Conservation (phyloP, 2,329 filamentous ascomycete species). For the Hypoxylon sp. region DNA sequence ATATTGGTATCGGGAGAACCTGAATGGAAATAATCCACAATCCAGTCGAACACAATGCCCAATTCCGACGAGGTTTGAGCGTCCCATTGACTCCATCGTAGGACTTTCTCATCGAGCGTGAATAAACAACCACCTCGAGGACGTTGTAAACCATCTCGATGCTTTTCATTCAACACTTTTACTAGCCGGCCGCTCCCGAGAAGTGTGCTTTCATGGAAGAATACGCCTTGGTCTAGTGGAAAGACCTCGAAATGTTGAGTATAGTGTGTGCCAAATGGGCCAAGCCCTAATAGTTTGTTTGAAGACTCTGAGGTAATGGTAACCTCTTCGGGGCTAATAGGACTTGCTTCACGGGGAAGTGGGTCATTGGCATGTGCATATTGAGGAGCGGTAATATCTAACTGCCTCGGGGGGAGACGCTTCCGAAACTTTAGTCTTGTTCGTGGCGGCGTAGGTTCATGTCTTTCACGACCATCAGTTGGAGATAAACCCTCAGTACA, state of each 20-base stretch:
- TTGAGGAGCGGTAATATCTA: slow-evolving; percentile 65
- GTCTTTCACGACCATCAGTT: slow-evolving; percentile 7
- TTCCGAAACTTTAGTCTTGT: slow-evolving; percentile 55
- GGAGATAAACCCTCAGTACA: slow-evolving; percentile 6
- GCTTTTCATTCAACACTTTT: slow-evolving; percentile 52
- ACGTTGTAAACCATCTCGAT: slow-evolving; percentile 48
- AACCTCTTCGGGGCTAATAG: slow-evolving; percentile 30
- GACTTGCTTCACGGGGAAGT: slow-evolving; percentile 51
- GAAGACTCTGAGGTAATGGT: slow-evolving; percentile 37
- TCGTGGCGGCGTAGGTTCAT: slow-evolving; percentile 3
- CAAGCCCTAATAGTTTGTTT: slow-evolving; percentile 64
- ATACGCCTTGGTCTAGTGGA: slow-evolving; percentile 66
- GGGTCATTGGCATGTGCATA: slow-evolving; percentile 67
- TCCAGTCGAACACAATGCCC: slow-evolving; percentile 70
- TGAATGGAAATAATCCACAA: slow-evolving; percentile 59
- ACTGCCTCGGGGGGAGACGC: slow-evolving; percentile 54
- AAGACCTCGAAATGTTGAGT: slow-evolving; percentile 72
- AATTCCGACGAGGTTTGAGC: slow-evolving; percentile 70
- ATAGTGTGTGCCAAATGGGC: slow-evolving; percentile 71
- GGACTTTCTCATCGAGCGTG: slow-evolving; percentile 59
- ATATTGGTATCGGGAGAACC: slow-evolving; percentile 27
- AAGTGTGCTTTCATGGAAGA: slow-evolving; percentile 70
- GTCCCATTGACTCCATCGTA: slow-evolving; percentile 69
- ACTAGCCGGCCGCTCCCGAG: slow-evolving; percentile 66
- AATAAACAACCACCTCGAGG: slow-evolving; percentile 55